These are phyloP conservation scores for Suillus alpinus DNA, from an alignment of 768 basidiomycete genomes.

Conservation along the genomic window DNA sequence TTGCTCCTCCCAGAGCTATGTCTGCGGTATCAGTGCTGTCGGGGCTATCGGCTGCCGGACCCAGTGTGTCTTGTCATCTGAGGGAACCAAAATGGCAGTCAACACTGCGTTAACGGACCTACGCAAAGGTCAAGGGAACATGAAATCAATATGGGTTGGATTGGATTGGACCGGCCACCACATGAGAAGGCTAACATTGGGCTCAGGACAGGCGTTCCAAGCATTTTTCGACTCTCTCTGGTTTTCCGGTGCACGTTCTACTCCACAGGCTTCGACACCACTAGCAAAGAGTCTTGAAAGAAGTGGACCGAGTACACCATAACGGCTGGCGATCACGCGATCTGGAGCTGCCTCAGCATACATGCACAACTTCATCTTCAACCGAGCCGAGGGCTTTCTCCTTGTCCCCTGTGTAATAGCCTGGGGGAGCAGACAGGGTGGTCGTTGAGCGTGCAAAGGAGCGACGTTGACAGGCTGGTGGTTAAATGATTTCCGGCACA, in stretches of 20 bases:
- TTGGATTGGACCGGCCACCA: slow-evolving; percentile 34
- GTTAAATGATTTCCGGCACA: background rate
- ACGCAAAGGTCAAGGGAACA: background rate
- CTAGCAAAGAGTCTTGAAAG: slow-evolving; percentile 41
- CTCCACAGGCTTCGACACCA: slow-evolving; percentile 56
- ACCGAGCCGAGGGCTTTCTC: slow-evolving; percentile 16
- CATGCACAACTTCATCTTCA: background rate
- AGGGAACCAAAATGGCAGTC: slow-evolving; percentile 46
- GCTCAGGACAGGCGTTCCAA: slow-evolving; percentile 29
- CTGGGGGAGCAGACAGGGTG: background rate
- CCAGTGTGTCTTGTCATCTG: too few species aligned
- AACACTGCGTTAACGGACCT: slow-evolving; percentile 49
- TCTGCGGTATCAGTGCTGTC: too few species aligned
- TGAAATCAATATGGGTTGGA: background rate
- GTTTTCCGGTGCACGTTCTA: slow-evolving; percentile 52
- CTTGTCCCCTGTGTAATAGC: slow-evolving; percentile 13
- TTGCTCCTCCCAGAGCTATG: too few species aligned
- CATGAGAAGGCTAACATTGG: slow-evolving; percentile 36
- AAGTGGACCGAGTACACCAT: slow-evolving; percentile 27
- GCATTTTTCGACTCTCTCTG: slow-evolving; percentile 42
- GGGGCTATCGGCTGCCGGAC: too few species aligned
- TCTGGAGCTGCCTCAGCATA: slow-evolving; percentile 26
- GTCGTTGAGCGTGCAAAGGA: background rate
- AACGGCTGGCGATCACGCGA: slow-evolving; percentile 28
- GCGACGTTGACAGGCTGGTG: background rate